Base-by-base conservation (phyloP, 148 eudicot genomes). In the Spergularia marina region DNA sequence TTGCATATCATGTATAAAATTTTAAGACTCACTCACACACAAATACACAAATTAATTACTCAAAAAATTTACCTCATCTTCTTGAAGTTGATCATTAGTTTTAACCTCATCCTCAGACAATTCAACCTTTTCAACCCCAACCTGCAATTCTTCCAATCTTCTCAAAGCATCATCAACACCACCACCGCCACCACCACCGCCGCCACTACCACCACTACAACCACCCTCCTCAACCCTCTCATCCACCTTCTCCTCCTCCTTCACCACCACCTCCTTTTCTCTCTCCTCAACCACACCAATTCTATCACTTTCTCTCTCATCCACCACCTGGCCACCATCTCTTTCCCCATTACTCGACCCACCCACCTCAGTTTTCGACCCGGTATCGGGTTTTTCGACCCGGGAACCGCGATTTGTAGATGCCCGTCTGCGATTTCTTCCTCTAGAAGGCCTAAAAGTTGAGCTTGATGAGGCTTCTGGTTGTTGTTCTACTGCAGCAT, bases 21-120 rank as follows among this genome's bases (percentile, higher is more conserved):
- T 6, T n/a, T 9, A 58, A 30, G 40, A 17, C 49, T 41, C 40
- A 44, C 10, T 12, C 13, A 75, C 21, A 17, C 21, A 57, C 14
- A 58, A 66, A 3, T 16, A 59, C 30, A 71, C 12, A 52, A 20
- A 20, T 52, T 2, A 20, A 30, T 16, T 12, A 52, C 10, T 25
- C 39, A 61, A 52, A 60, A 75, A 64, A 9, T 17, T 15, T 89
- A 94, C 98, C 98, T 94, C 97, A 80, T 94, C 97, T 74, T 90
- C 89, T 80, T 94, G 97, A 83, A 85, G 79, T 72, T 94, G 98
- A 77, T 92, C 91, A 84, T 94, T 94, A 52, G 84, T 81, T 68
- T 72, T 81, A 67, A 85, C 74, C 70, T 79, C 78, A 73, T 91
- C 94, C 47, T 84, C 89, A 12, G 85, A 84, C 73, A 92, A 82